Evolutionary conservation across 2,329 filamentous ascomycete genomes (phyloP), one percentile per base, ranked within the genome.

Genomic region (Ophiostoma montium): DNA sequence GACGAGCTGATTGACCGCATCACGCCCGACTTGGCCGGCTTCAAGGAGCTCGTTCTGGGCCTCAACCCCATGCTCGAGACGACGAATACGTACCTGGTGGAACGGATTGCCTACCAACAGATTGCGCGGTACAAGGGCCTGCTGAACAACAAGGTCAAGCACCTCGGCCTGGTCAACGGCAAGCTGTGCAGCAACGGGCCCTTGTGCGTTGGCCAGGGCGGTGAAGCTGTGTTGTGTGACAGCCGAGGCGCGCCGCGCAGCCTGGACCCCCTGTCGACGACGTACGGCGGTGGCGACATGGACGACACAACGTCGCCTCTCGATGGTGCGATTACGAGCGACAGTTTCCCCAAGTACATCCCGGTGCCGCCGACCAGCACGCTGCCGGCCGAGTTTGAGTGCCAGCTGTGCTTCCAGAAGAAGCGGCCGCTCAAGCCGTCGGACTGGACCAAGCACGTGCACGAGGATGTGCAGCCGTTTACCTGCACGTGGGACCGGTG

Each of bases 401-500:
- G 89, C 57, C 82, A 84, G 35, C 69, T 95, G 19, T 95, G 89
- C 66, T 95, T 86, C 67, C 78, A 82, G 57, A 75, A 80, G 47
- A 94, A 92, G 70, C 86, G 80, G 58, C 88, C 92, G 57, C 78
- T 82, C 57, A 95, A 95, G 63, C 89, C 88, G 15, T 95, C 88
- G 0, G 89, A 95, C 64, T 95, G 89, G 89, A 94, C 88, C 1
- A 95, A 95, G 62, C 89, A 95, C 60, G 86, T 95, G 1, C 86
- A 94, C 57, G 89, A 95, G 64, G 89, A 95, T 61, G 79, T 95
- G 1, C 85, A 92, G 61, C 89, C 89, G 0, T 95, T 95, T 57
- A 94, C 86, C 3, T 95, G 89, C 65, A 95, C 88, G 0, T 95
- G 90, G 68, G 79, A 84, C 2, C 74, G 78, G 46, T 95, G 89